A percentile compares a stretch with the other conserved stretches of the same genome.
These are phyloP conservation scores for Trichoderma semiorbis DNA, from an alignment of 2,329 filamentous ascomycete genomes.

Conservation along the genomic window DNA sequence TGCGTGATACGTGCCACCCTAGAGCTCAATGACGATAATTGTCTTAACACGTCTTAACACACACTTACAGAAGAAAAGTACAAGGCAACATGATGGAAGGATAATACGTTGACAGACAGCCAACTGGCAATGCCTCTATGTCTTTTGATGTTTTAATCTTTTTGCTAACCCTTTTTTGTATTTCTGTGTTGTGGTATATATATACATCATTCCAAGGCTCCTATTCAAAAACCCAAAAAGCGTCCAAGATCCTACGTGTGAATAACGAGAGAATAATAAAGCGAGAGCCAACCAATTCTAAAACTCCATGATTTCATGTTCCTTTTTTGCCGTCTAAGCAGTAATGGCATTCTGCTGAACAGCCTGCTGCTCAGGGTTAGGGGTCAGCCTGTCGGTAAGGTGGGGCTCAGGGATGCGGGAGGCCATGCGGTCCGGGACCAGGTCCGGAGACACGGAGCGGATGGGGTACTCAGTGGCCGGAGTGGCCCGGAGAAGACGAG, in stretches of 20 bases:
- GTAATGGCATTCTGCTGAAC: conserved; percentile 22
- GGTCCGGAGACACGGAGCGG: conserved; percentile 55
- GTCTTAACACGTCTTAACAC: background rate
- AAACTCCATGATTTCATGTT: background rate
- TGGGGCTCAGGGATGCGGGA: conserved; percentile 51
- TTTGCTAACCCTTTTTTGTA: conserved; percentile 4
- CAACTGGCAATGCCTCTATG: background rate
- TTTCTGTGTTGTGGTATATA: conserved; percentile 1
- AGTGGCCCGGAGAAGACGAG: conserved; percentile 50
- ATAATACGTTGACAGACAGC: background rate
- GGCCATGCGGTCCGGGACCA: conserved; percentile 61
- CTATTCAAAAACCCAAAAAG: background rate
- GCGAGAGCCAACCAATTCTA: conserved; percentile 17
- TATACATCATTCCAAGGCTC: conserved; percentile 10
- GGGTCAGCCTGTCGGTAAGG: conserved; percentile 44
- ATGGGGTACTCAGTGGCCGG: conserved; percentile 54
- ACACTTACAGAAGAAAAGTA: background rate
- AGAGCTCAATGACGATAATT: background rate
- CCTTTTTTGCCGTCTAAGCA: conserved; percentile 11
- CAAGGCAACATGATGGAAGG: background rate
- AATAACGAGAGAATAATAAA: conserved; percentile 16
- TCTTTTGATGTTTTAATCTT: background rate
- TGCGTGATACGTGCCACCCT: background rate
- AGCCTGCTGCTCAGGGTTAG: conserved; percentile 45
- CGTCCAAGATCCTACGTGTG: conserved; percentile 1